Evolutionary conservation across 257 asterid species (phyloP).

Genomic region (Solanum medicagineum): DNA sequence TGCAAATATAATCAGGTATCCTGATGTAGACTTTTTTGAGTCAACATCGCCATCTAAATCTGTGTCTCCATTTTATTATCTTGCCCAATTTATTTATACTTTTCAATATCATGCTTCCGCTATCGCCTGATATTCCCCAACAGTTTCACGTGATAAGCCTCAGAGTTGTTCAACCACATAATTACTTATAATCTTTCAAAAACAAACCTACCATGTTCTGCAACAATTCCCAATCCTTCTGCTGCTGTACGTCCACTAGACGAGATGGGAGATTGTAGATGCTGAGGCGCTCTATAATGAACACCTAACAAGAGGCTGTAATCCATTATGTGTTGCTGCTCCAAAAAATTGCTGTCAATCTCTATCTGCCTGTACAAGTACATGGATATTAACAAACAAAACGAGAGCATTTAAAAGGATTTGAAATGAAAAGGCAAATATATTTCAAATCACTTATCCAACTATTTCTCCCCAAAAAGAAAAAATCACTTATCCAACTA

Average conservation of each 20-base stretch:
- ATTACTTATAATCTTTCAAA: neutral
- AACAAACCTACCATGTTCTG: constrained; percentile 65
- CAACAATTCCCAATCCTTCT: constrained; percentile 69
- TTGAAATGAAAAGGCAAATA: neutral
- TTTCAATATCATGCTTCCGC: no score
- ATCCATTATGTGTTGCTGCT: constrained; percentile 90
- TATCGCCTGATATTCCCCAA: no score
- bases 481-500: neutral
- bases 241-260: constrained; percentile 27
- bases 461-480: neutral
- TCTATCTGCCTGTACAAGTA: constrained; percentile 67
- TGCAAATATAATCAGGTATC: no score
- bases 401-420: neutral
- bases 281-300: constrained; percentile 92
- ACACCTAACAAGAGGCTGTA: constrained; percentile 92
- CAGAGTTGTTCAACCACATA: neutral
- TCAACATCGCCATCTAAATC: no score
- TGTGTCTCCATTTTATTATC: no score
- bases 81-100: no score
- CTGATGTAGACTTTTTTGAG: no score
- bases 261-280: constrained; percentile 52
- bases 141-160: neutral
- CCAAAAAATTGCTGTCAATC: constrained; percentile 84
- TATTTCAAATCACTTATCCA: neutral
- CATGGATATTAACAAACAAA: neutral